phyloP scores from a whole-genome alignment of 148 eudicot genomes.

The Rhododendron williamsianum region DNA sequence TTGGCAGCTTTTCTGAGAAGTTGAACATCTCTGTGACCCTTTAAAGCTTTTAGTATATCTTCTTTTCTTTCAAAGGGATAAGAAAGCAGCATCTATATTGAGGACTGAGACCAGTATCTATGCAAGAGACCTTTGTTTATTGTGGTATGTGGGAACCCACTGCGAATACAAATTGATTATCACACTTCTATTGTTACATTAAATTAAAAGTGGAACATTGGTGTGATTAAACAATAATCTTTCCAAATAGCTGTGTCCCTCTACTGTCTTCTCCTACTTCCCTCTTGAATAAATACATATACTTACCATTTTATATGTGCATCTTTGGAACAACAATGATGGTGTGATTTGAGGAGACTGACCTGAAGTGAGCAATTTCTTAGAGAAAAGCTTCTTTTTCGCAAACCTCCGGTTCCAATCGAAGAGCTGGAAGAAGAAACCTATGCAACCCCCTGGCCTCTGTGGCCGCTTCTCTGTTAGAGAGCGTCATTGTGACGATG shows the following conservation, averaged over 20 bases:
- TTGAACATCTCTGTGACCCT: neutral
- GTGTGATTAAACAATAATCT: neutral
- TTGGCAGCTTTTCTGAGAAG: neutral
- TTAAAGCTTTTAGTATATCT: neutral
- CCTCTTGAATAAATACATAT: neutral
- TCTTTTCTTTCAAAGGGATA: neutral
- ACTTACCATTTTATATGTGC: conserved; percentile 12
- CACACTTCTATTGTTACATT: too few relatives aligned
- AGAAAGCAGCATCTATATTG: too few relatives aligned
- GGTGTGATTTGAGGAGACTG: neutral
- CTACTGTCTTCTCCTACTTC: neutral
- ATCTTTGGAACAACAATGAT: neutral
- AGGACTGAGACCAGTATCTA: neutral
- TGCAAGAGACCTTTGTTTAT: neutral
- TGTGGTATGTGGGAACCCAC: neutral
- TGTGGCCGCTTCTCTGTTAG: conserved; percentile 51
- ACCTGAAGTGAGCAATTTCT: conserved; percentile 84
- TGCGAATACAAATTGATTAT: neutral
- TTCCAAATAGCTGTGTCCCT: neutral
- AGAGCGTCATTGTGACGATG: too few relatives aligned
- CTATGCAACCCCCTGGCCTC: conserved; percentile 83
- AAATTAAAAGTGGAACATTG: too few relatives aligned
- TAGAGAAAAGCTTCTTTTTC: conserved; percentile 84
- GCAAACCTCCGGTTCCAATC: conserved; percentile 91
- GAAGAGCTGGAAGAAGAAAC: conserved; percentile 85